These are phyloP conservation scores for Talaromyces sp. DNA, from an alignment of 2,329 filamentous ascomycete genomes.

Conservation along the genomic window DNA sequence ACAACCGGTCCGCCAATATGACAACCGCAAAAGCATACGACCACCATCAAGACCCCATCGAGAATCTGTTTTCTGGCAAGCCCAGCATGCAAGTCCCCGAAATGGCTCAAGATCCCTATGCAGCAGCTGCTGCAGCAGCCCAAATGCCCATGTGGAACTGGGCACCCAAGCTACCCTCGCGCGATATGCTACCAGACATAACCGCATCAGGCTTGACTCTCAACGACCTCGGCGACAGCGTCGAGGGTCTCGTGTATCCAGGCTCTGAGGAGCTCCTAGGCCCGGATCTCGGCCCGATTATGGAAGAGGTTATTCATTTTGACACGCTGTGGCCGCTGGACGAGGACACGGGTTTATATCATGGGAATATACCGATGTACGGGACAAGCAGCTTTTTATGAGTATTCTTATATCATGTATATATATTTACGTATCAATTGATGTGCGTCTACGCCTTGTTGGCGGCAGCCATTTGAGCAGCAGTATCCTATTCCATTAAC, in stretches of 20 bases:
- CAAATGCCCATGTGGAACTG: conserved; percentile 13
- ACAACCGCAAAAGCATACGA: conserved; percentile 1
- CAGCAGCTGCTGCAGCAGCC: neutral
- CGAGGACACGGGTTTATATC: conserved; percentile 12
- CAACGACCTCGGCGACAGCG: conserved; percentile 11
- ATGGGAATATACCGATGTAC: conserved; percentile 15
- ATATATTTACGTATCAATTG: neutral
- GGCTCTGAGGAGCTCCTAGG: conserved; percentile 12
- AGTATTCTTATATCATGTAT: neutral
- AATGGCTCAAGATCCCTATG: neutral
- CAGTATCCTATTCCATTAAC: conserved; percentile 9
- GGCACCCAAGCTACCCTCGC: neutral
- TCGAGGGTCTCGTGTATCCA: conserved; percentile 13
- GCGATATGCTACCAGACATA: neutral
- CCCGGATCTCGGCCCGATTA: conserved; percentile 10
- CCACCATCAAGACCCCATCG: conserved; percentile 12
- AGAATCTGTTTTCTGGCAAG: conserved; percentile 9
- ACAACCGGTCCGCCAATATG: conserved; percentile 9
- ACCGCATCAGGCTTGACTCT: neutral
- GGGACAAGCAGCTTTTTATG: conserved; percentile 12
- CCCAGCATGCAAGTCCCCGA: neutral
- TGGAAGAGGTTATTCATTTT: conserved; percentile 15
- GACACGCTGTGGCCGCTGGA: conserved; percentile 14
- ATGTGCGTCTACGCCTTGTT: neutral
- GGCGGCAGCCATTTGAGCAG: conserved; percentile 9